Conservation (phyloP, 345 rosid species). For the Crucihimalaya himalaica region DNA sequence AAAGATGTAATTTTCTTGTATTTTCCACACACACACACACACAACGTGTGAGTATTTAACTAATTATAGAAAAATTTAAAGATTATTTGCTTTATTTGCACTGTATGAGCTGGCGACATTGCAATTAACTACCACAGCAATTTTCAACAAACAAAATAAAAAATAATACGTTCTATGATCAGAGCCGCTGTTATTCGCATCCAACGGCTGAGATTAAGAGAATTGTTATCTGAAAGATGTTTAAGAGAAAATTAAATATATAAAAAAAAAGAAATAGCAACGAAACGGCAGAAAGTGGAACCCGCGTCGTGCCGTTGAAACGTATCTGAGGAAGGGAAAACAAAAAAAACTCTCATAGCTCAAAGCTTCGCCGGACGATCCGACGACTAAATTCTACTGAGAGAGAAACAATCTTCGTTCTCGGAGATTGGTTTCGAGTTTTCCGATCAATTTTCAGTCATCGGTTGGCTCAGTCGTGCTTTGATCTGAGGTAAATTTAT, state of each 20-base stretch:
- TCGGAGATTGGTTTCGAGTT: background rate
- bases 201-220: constrained; percentile 38
- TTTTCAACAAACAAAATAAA: background rate
- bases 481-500: constrained; percentile 35
- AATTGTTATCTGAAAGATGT: background rate
- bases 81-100: constrained; percentile 26
- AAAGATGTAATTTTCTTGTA: background rate
- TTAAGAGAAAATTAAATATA: background rate
- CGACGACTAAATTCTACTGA: constrained; percentile 32
- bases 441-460: constrained; percentile 20
- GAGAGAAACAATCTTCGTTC: constrained; percentile 1
- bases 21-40: constrained; percentile 24
- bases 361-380: constrained; percentile 32
- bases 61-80: constrained; percentile 19
- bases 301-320: constrained; percentile 47
- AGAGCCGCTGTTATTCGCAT: constrained; percentile 19
- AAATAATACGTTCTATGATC: background rate
- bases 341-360: background rate
- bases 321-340: constrained; percentile 11
- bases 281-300: constrained; percentile 43
- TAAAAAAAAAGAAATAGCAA: background rate
- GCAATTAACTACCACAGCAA: constrained; percentile 20
- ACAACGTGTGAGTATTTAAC: constrained; percentile 1
- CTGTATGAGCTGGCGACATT: constrained; percentile 39
- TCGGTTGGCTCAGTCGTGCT: constrained; percentile 1